Evolutionary conservation across 257 asterid genomes (phyloP), one percentile per base, ranked within the genome.

Genomic region (Jacaranda mimosifolia): DNA sequence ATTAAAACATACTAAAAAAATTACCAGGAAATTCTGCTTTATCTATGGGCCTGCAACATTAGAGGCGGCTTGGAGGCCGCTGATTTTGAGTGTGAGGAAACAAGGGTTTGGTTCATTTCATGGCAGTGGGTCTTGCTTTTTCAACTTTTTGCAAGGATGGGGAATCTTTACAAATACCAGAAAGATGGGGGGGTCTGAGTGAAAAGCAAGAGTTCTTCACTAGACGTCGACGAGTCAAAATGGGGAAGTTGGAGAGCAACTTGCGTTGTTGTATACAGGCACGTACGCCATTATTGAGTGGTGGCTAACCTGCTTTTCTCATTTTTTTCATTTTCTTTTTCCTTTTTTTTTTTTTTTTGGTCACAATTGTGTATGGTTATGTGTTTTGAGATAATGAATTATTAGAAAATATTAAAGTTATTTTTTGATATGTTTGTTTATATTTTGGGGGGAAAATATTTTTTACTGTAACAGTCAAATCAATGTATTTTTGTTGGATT

Each of bases 201-300:
- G 76, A 32, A 73, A 68, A 60, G 12, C 53, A 42, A 32, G 21
- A 38, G 58, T 14, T 62, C 9, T 60, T 49, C 9, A 9, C 74
- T 36, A 12, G 13, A 63, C 1, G 32, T 26, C 32, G 2, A 26
- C 32, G 2, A 26, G 81, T 80, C 81, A 75, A 81, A 75, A 51
- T 32, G 35, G 36, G 15, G 58, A 78, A 63, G 66, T 32, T 26
- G 60, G 42, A 43, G 67, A 7, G 69, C 58, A 63, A 58, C 58
- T 75, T 75, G 84, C 46, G 73, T 51, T 80, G 35, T 58, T 68
- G 51, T 26, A 15, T 45, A 74, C 67, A 39, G 75, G 68, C 77
- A 82, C 83, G 78, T 69, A 46, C 21, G 38, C 75, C 78, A 73
- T 77, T 77, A 35, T 63, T 57, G 72, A 63, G 73, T 75, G 81